Percentiles rank a stretch among this genome's conserved stretches.
These are phyloP conservation scores for Chaetomiaceae sp. DNA, from an alignment of 2,329 filamentous ascomycete genomes.

Conservation along the genomic window DNA sequence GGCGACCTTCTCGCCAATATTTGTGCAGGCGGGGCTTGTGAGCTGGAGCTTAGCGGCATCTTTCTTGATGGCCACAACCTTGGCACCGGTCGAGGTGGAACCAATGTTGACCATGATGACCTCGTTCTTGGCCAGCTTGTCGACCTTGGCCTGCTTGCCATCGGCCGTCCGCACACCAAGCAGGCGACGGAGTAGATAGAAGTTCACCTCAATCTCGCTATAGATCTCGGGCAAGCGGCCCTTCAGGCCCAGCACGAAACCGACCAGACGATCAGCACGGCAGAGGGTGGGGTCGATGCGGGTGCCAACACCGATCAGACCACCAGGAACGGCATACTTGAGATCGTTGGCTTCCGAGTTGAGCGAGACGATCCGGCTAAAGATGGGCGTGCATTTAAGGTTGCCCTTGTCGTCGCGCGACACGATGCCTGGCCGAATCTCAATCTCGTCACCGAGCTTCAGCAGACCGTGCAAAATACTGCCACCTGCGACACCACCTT, in stretches of 20 bases:
- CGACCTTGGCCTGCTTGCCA: constrained; percentile 98
- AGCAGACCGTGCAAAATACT: constrained; percentile 94
- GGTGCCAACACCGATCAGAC: constrained; percentile 96
- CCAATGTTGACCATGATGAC: constrained; percentile 99
- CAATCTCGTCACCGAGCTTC: constrained; percentile 96
- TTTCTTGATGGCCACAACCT: constrained; percentile 94
- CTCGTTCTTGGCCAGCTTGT: constrained; percentile 96
- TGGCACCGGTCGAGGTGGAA: constrained; percentile 93
- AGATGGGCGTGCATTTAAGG: constrained; percentile 95
- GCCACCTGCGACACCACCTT: constrained; percentile 97
- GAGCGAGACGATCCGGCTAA: constrained; percentile 87
- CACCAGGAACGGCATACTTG: constrained; percentile 96
- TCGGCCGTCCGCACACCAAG: constrained; percentile 97
- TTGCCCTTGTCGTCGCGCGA: constrained; percentile 90
- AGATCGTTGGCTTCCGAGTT: constrained; percentile 98
- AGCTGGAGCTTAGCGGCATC: constrained; percentile 94
- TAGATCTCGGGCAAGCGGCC: constrained; percentile 94
- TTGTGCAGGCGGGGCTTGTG: constrained; percentile 92
- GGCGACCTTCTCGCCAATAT: constrained; percentile 97
- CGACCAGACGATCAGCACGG: constrained; percentile 97
- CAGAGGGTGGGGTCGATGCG: constrained; percentile 96
- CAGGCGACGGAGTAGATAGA: constrained; percentile 91
- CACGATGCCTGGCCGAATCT: constrained; percentile 98
- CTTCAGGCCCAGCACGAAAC: constrained; percentile 93
- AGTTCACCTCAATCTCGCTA: constrained; percentile 98